Evolutionary conservation across 2,329 filamentous ascomycete genomes (phyloP), one percentile per base, ranked within the genome.

Genomic region (Fusarium hostae): DNA sequence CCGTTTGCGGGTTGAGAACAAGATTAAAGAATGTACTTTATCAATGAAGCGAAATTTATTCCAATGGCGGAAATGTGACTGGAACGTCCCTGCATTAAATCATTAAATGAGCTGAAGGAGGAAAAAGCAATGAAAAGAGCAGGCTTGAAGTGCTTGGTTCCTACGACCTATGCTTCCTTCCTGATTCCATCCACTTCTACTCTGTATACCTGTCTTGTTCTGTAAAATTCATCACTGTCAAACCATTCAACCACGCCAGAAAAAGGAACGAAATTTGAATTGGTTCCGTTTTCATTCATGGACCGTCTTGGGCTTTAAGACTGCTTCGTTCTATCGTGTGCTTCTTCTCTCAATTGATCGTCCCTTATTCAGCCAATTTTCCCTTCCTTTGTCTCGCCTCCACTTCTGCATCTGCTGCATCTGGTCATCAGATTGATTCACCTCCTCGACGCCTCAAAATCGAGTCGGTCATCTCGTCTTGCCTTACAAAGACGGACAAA

Each of bases 401-500:
- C 48, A 57, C 69, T 54, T 45, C 56, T 64, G 47, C 58, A 68
- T 71, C 44, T 66, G 59, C 55, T 59, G 59, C 58, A 68, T 68
- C 37, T 63, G 40, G 39, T 54, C 54, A 62, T 48, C 34, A n/a
- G 50, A 32, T 55, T 66, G 61, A 62, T 66, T 70, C 62, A 62
- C 61, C 40, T 54, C 59, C 41, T 54, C 44, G 8, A 37, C 56
- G 69, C 59, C 59, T 58, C 48, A 59, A 34, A 65, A 59, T 45
- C 58, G 59, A 35, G 47, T 37, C 63, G 47, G 51, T 35, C 52
- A 37, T 51, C 39, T 57, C 37, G 39, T 43, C 48, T 47, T 43
- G 30, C 28, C 59, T 59, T 48, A 59, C 50, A 70, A 59, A 70
- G 48, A 48, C 64, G 43, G 54, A 72, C 41, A 62, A 67, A 32